Conservation (phyloP, 345 rosid genomes). For the Toxicodendron radicans region DNA sequence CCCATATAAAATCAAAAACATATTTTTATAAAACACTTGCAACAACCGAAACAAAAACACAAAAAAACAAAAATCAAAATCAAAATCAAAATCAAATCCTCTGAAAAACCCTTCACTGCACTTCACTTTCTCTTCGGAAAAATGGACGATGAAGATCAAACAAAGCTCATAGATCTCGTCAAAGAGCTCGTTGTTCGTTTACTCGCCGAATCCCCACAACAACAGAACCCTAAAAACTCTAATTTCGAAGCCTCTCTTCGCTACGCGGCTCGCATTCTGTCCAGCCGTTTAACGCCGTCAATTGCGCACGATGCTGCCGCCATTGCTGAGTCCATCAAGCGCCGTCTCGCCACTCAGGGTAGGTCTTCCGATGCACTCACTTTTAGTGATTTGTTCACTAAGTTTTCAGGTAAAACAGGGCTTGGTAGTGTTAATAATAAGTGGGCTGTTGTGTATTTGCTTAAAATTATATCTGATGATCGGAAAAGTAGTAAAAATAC, state of each 20-base stretch:
- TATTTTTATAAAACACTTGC: no score
- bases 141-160: constrained; percentile 94
- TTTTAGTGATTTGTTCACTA: constrained; percentile 76
- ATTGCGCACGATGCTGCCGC: constrained; percentile 77
- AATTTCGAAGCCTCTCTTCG: constrained; percentile 57
- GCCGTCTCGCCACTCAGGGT: constrained; percentile 84
- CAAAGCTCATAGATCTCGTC: constrained; percentile 72
- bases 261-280: constrained; percentile 82
- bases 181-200: constrained; percentile 79
- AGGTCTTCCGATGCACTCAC: constrained; percentile 86
- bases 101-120: not conserved
- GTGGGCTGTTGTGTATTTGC: constrained; percentile 89
- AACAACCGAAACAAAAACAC: not conserved
- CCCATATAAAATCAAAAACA: constrained; percentile 29
- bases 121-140: not conserved
- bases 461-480: constrained; percentile 75
- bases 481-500: constrained; percentile 38
- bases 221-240: constrained; percentile 47
- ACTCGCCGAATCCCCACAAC: constrained; percentile 35
- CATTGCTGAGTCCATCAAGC: constrained; percentile 89
- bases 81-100: no score
- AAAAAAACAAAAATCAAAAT: not conserved
- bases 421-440: constrained; percentile 85
- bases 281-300: constrained; percentile 82
- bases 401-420: constrained; percentile 80